Conservation (phyloP, 1,284 basidiomycete species). For the Marasmius sp. region DNA sequence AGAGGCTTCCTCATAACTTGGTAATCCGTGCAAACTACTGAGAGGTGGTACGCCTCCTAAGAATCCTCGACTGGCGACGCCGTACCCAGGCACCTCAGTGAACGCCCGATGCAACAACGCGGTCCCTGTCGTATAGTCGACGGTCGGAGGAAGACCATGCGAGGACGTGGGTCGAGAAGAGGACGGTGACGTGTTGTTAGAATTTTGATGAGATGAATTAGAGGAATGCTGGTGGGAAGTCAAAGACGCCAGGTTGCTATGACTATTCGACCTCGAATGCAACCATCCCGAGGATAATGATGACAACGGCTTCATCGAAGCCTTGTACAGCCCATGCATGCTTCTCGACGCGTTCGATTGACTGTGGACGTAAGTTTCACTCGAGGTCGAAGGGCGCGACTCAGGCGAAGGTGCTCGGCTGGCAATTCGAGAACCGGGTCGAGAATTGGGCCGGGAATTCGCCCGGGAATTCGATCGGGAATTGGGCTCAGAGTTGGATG, state of each 20-base stretch:
- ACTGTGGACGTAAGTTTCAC: slow-evolving; percentile 53
- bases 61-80: slow-evolving; percentile 78
- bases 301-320: slow-evolving; percentile 64
- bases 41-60: slow-evolving; percentile 86
- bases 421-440: slow-evolving; percentile 20
- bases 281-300: slow-evolving; percentile 24
- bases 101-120: slow-evolving; percentile 57
- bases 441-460: slow-evolving; percentile 39
- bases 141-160: slow-evolving; percentile 8
- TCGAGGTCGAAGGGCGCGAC: slow-evolving; percentile 21
- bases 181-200: slow-evolving; percentile 9
- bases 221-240: slow-evolving; percentile 32
- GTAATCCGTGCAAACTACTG: slow-evolving; percentile 68
- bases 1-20: slow-evolving; percentile 73
- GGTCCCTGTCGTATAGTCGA: slow-evolving; percentile 25
- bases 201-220: slow-evolving; percentile 32
- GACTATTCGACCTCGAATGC: background rate
- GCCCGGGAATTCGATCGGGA: slow-evolving; percentile 29
- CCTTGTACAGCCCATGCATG: slow-evolving; percentile 53
- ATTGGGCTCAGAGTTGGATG: slow-evolving; percentile 15
- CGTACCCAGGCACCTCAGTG: slow-evolving; percentile 83
- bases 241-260: slow-evolving; percentile 28
- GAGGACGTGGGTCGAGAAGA: slow-evolving; percentile 3
- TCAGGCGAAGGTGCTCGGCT: slow-evolving; percentile 55
- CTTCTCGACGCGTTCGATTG: slow-evolving; percentile 47